Percentiles rank a stretch among this genome's conserved stretches.
These are phyloP conservation scores for Nicotiana obtusifolia DNA, from an alignment of 257 asterid genomes.

Conservation along the genomic window DNA sequence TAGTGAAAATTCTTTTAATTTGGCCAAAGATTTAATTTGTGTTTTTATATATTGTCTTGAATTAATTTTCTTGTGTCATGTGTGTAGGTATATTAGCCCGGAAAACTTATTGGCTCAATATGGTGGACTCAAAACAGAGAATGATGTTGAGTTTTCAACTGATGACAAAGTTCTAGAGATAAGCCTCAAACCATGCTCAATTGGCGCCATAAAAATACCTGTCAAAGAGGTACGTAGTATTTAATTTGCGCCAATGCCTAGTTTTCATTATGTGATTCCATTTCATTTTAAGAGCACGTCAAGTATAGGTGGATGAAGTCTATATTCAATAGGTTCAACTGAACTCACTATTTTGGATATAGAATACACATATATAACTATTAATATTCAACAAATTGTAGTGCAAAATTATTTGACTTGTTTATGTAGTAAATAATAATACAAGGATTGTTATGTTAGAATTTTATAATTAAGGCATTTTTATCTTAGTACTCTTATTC, in stretches of 20 bases:
- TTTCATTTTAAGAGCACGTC: neutral
- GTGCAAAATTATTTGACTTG: neutral
- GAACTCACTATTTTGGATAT: neutral
- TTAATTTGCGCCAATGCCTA: neutral
- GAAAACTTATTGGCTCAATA: slow-evolving; percentile 50
- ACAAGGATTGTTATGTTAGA: neutral
- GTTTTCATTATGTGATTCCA: neutral
- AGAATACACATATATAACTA: neutral
- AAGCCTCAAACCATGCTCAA: slow-evolving; percentile 34
- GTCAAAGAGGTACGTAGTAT: slow-evolving; percentile 35
- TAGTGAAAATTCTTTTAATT: neutral
- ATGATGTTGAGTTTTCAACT: slow-evolving; percentile 56
- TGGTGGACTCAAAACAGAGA: slow-evolving; percentile 70
- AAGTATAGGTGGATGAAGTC: neutral
- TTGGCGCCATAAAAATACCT: slow-evolving; percentile 49
- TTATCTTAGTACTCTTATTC: neutral
- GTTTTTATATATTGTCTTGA: neutral
- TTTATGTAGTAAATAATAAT: neutral
- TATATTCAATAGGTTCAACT: neutral
- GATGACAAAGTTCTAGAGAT: slow-evolving; percentile 66
- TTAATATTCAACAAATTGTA: neutral
- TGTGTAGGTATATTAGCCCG: slow-evolving; percentile 44
- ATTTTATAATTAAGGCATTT: too few relatives aligned
- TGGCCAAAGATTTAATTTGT: neutral
- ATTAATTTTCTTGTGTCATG: neutral